Base-by-base conservation (phyloP, 352 stramenopile genomes). In the Globisporangium splendens region DNA sequence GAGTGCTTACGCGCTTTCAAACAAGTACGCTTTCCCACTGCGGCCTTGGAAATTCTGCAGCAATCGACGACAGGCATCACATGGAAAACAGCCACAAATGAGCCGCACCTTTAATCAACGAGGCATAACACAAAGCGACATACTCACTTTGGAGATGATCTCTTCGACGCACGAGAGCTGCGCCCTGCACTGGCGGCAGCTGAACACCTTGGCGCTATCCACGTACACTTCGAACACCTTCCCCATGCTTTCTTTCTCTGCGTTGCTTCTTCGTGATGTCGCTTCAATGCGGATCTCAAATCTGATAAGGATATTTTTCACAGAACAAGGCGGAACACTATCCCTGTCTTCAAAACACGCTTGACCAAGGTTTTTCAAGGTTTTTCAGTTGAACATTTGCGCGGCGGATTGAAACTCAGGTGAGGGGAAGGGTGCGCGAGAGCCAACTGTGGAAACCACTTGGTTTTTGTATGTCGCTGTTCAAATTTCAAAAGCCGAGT, bases 141-240 rank as follows among this genome's bases (percentile, higher is more conserved):
- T 55, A 72, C 65, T 72, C 63, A 90, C 93, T 70, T 98, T 98
- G 28, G 91, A 98, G 56, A 98, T 94, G 60, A 98, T 98, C 59
- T 97, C 91, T 64, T 98, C 92, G 51, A 88, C 80, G 67, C 75
- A 89, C 8, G 92, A 92, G 33, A 98, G 73, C 62, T 98, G 92
- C 39, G 94, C 95, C 50, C 78, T 75, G 70, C 94, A 98, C 35
- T 97, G 77, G 57, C 72, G 80, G 70, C 94, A 98, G 51, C 84
- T 79, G 59, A 97, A 98, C 18, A 98, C 65, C 54, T 93, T 80
- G 52, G 82, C 65, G 56, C 90, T 93, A 59, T 97, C 90, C 46
- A 98, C 73, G 62, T 96, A 98, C 42, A 93, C 77, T 79, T 96
- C 88, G 62, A 93, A 93, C 59, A 91, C 81, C n/a, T 73, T 77